Evolutionary conservation across 257 asterid genomes (phyloP).

Genomic region (Fraxinus pennsylvanica): DNA sequence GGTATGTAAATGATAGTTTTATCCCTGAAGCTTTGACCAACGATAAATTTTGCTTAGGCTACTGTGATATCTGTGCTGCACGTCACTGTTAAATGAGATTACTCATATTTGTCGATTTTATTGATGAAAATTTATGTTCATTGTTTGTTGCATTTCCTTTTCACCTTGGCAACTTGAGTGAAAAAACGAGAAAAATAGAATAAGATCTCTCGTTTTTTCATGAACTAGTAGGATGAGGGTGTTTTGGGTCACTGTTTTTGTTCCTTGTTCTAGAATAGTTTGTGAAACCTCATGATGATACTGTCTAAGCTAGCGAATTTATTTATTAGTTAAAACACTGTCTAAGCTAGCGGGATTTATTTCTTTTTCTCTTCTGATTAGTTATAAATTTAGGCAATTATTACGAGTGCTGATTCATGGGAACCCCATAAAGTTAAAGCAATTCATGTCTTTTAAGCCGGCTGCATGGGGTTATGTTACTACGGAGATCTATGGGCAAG

Average conservation of each 20-base stretch:
- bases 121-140: too few relatives aligned
- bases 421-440: not conserved
- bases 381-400: not conserved
- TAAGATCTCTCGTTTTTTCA: not conserved
- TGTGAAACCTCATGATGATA: not conserved
- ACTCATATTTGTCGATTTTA: not conserved
- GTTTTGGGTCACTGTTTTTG: not conserved
- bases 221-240: not conserved
- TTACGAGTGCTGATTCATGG: too few relatives aligned
- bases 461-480: too few relatives aligned
- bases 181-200: slow-evolving; percentile 3
- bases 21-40: not conserved
- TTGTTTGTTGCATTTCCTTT: not conserved
- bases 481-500: too few relatives aligned
- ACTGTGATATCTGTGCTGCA: not conserved
- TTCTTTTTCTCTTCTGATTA: not conserved
- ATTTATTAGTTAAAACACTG: too few relatives aligned
- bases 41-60: not conserved
- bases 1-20: not conserved
- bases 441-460: not conserved
- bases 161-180: slow-evolving; percentile 8
- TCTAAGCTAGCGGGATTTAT: slow-evolving; percentile 14
- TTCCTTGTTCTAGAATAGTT: not conserved
- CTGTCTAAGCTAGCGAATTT: not conserved
- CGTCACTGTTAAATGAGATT: not conserved